phyloP scores from a whole-genome alignment of 2,329 filamentous ascomycete genomes.

The Arthrinium puccinioides region DNA sequence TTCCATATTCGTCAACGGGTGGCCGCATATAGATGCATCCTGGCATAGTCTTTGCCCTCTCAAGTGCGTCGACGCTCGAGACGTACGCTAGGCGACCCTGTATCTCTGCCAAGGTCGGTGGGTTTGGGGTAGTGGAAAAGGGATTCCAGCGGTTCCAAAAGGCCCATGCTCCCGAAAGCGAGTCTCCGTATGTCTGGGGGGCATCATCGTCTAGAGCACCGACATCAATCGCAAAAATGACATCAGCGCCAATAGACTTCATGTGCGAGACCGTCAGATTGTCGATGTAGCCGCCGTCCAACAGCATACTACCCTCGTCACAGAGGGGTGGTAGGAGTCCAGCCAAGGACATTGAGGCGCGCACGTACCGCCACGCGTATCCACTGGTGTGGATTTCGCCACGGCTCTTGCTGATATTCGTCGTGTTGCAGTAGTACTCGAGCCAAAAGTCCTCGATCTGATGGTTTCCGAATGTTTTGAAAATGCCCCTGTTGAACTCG shows the following conservation, averaged over 20 bases:
- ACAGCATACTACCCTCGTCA: slow-evolving; percentile 92
- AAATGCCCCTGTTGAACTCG: slow-evolving; percentile 97
- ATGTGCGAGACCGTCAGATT: slow-evolving; percentile 96
- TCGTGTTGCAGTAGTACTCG: slow-evolving; percentile 98
- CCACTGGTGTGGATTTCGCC: slow-evolving; percentile 91
- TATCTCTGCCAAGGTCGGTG: slow-evolving; percentile 90
- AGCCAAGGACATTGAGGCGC: slow-evolving; percentile 93
- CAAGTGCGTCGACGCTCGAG: slow-evolving; percentile 86
- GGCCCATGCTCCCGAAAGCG: slow-evolving; percentile 90
- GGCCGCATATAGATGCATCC: slow-evolving; percentile 96
- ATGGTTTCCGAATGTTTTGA: slow-evolving; percentile 94
- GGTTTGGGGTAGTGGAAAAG: slow-evolving; percentile 81
- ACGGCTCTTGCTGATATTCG: slow-evolving; percentile 92
- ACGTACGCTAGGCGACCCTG: slow-evolving; percentile 94
- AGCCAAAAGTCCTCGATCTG: slow-evolving; percentile 99
- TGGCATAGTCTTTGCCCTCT: slow-evolving; percentile 82
- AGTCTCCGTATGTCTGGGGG: slow-evolving; percentile 89
- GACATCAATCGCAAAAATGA: slow-evolving; percentile 94
- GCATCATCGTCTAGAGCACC: slow-evolving; percentile 87
- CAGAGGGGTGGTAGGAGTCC: slow-evolving; percentile 89
- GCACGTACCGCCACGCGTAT: slow-evolving; percentile 95
- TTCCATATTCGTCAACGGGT: slow-evolving; percentile 88
- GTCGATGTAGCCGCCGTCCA: slow-evolving; percentile 95
- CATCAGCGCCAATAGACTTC: slow-evolving; percentile 86
- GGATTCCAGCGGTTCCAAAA: slow-evolving; percentile 96